Base-by-base conservation (phyloP, 2,329 filamentous ascomycete species). In the Aspergillus sojae region DNA sequence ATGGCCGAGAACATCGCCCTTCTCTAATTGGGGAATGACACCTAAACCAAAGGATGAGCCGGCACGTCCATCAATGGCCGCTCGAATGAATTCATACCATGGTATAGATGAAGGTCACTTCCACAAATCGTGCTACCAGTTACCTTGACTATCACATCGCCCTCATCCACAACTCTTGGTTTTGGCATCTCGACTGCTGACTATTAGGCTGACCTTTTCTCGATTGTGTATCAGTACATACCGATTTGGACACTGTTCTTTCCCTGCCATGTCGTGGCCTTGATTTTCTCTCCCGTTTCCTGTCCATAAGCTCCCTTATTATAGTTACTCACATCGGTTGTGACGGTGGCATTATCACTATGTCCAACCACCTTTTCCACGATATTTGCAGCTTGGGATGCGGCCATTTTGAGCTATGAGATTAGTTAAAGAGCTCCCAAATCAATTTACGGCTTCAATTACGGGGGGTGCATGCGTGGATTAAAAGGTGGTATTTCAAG, bases 101-200 rank as follows among this genome's bases (percentile, higher is more conserved):
- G 79, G 58, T 75, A 75, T 19, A 82, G 77, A 73, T 88, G 86
- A 16, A 89, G 77, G 68, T 88, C 86, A 53, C 83, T 86, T 41
- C 86, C 86, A 73, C 86, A 88, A 48, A 89, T 84, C 2, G 87
- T 88, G 65, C 81, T 85, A 41, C 86, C 86, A 9, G 87, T 96
- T 39, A 96, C 86, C 73, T 90, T 93, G 68, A 95, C 81, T 64
- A 96, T 93, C 12, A 94, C 91, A 73, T 96, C 93, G 58, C 82
- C 81, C 50, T 88, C 84, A 75, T 95, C 91, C 30, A 94, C 76
- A 34, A 95, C 83, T 70, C 85, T 88, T 2, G 93, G 92, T 70
- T 88, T 90, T 0, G 90, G 85, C 5, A 86, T 86, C 39, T 92
- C 86, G 56, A 88, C 84, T 85, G 39, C 36, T 50, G 52, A 21